These are phyloP conservation scores for Aspergillus ruber DNA, from an alignment of 2,329 filamentous ascomycete genomes.

Conservation along the genomic window DNA sequence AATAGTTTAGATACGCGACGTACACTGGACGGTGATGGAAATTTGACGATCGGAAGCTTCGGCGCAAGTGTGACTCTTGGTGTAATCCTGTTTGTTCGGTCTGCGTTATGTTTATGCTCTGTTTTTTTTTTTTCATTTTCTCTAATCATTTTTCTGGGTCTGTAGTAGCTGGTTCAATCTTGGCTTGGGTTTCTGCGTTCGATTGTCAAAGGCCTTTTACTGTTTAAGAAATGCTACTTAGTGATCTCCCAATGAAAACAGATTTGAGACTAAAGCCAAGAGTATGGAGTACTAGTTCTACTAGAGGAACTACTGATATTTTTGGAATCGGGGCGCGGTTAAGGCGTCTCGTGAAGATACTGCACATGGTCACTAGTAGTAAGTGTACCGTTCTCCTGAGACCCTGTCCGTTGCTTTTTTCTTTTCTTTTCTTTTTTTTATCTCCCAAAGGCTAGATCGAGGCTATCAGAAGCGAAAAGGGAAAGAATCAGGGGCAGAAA, in stretches of 20 bases:
- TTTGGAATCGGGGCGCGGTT: background rate
- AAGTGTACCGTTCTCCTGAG: background rate
- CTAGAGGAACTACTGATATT: background rate
- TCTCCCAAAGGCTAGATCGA: conserved; percentile 2
- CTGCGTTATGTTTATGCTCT: too few species aligned
- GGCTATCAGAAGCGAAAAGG: background rate
- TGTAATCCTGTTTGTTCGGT: conserved; percentile 9
- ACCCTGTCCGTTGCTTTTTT: background rate
- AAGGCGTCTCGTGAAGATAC: too few species aligned
- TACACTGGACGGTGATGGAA: conserved; percentile 34
- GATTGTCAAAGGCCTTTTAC: conserved; percentile 4
- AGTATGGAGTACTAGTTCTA: background rate
- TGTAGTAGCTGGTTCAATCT: conserved; percentile 10
- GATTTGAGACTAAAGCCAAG: background rate
- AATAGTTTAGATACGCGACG: conserved; percentile 27
- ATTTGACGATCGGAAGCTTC: conserved; percentile 19
- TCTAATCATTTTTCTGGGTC: conserved; percentile 4
- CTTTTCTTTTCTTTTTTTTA: conserved; percentile 4
- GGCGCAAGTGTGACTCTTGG: conserved; percentile 27
- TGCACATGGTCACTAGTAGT: too few species aligned
- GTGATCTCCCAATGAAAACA: background rate
- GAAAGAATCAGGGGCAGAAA: too few species aligned
- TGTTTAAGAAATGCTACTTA: background rate
- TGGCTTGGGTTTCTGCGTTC: conserved; percentile 11
- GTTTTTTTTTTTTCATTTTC: too few species aligned